phyloP scores from a whole-genome alignment of 2,329 filamentous ascomycete genomes.

The Leptographium lundbergii region DNA sequence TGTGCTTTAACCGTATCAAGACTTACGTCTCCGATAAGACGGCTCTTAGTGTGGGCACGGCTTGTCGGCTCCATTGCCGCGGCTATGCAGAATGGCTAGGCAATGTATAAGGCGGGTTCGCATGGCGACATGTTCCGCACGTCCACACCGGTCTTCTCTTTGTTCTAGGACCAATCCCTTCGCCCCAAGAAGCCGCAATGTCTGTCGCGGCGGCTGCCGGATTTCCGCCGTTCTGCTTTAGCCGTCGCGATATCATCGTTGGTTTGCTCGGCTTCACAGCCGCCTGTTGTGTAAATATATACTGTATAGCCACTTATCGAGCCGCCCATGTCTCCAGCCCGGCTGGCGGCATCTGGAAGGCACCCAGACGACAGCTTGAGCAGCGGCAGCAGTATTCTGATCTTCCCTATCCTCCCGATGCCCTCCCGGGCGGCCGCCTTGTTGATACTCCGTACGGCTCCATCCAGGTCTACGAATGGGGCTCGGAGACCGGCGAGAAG shows the following conservation, averaged over 20 bases:
- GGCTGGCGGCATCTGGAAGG: not conserved
- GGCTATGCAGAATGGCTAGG: not conserved
- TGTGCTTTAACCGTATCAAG: too few relatives aligned
- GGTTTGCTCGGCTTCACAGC: not conserved
- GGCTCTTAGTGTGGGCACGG: not conserved
- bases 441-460: constrained; percentile 58
- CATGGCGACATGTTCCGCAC: not conserved
- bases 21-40: not conserved
- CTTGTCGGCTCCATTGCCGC: not conserved
- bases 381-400: not conserved
- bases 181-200: not conserved
- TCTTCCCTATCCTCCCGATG: constrained; percentile 55
- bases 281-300: not conserved
- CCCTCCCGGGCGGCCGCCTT: constrained; percentile 56
- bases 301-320: not conserved
- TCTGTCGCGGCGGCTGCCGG: not conserved
- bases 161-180: not conserved
- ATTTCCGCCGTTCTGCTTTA: not conserved
- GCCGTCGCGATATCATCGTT: not conserved
- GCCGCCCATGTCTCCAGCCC: not conserved
- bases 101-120: not conserved
- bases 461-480: constrained; percentile 69
- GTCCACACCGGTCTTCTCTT: not conserved
- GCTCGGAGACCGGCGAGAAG: constrained; percentile 56
- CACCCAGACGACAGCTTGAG: not conserved